These are phyloP conservation scores for Acanthamoeba royreba DNA, from an alignment of 208 protist genomes.

Conservation along the genomic window DNA sequence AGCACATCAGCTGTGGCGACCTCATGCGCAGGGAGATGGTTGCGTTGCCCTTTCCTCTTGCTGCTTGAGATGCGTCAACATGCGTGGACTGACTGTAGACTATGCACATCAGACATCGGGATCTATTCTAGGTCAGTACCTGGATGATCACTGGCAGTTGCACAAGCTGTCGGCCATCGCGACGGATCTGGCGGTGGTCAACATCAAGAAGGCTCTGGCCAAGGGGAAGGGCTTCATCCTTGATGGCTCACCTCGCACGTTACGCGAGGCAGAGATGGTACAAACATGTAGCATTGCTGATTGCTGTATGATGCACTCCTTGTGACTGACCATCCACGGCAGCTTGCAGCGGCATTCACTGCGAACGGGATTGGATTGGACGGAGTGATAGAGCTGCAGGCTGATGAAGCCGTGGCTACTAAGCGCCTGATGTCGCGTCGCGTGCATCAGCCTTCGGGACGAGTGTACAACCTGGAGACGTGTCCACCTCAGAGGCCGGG, in stretches of 20 bases:
- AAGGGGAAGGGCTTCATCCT: background rate
- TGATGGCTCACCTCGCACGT: background rate
- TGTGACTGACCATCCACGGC: background rate
- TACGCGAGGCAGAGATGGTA: background rate
- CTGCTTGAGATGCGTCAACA: background rate
- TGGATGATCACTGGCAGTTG: background rate
- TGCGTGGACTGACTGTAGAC: background rate
- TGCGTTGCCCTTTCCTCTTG: background rate
- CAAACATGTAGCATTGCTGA: background rate
- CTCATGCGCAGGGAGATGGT: background rate
- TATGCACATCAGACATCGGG: background rate
- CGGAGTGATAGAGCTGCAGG: background rate
- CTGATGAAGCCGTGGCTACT: background rate
- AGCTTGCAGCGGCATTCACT: background rate
- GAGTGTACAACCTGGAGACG: background rate
- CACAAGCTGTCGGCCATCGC: constrained; percentile 4
- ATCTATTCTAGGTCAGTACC: background rate
- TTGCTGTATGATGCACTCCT: background rate
- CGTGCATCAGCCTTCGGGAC: background rate
- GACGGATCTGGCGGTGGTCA: background rate
- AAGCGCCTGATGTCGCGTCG: background rate
- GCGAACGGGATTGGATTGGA: background rate
- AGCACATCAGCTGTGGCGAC: background rate
- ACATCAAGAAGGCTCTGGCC: background rate
- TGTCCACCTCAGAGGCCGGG: background rate